phyloP scores from a whole-genome alignment of 257 asterid genomes.

The Solanum arcanum region DNA sequence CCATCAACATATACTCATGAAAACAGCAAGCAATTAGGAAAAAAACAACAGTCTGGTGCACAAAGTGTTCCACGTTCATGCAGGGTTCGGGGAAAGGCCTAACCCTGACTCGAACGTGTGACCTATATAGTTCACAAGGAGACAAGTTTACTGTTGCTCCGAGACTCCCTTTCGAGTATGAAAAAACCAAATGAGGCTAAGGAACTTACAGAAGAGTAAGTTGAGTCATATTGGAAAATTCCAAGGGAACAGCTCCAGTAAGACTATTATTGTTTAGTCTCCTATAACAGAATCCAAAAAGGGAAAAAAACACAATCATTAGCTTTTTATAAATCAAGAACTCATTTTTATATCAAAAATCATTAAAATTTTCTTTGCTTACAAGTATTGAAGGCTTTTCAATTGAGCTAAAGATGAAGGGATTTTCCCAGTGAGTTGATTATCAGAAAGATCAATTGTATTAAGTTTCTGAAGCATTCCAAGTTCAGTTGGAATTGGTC shows the following conservation, averaged over 20 bases:
- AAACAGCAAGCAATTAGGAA: neutral
- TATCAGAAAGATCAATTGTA: conserved; percentile 73
- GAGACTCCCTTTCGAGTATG: neutral
- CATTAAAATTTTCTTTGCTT: conserved; percentile 9
- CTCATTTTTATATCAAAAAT: neutral
- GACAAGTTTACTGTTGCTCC: neutral
- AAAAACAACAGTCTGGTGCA: neutral
- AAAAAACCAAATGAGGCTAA: neutral
- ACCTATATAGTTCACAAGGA: neutral
- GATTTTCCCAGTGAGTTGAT: conserved; percentile 49
- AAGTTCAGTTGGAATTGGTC: conserved; percentile 61
- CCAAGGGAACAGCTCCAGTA: conserved; percentile 63
- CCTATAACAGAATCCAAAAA: conserved; percentile 33
- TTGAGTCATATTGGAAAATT: conserved; percentile 65
- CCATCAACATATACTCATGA: neutral
- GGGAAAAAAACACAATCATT: neutral
- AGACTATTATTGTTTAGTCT: conserved; percentile 81
- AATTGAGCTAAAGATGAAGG: conserved; percentile 64
- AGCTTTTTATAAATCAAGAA: neutral
- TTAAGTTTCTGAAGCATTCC: conserved; percentile 59
- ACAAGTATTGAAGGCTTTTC: conserved; percentile 66
- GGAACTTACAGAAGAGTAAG: conserved; percentile 62
- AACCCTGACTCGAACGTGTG: neutral
- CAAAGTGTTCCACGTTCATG: neutral
- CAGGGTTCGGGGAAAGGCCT: neutral